Conservation (phyloP, 2,329 filamentous ascomycete species). For the Sporothrix mexicana region DNA sequence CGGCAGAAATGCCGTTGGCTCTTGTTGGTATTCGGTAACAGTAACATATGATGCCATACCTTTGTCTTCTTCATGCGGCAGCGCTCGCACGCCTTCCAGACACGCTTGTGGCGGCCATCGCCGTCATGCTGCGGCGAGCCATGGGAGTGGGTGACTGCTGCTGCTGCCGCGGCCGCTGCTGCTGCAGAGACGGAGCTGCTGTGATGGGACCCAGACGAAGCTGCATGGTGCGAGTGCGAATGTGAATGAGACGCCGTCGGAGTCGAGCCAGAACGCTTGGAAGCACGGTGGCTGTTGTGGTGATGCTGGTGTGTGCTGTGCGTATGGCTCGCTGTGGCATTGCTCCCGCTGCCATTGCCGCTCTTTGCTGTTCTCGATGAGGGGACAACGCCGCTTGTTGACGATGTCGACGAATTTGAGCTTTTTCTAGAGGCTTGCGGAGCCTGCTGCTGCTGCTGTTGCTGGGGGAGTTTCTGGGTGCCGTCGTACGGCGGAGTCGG, state of each 20-base stretch:
- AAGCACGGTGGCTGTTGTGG: conserved; percentile 50
- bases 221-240: conserved; percentile 44
- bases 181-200: background rate
- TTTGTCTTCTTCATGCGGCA: conserved; percentile 75
- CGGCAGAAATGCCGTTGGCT: background rate
- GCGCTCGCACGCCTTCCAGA: conserved; percentile 70
- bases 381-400: background rate
- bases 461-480: conserved; percentile 1
- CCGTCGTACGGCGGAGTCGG: conserved; percentile 62
- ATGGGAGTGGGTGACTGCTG: conserved; percentile 37
- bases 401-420: conserved; percentile 50
- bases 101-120: conserved; percentile 66
- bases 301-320: conserved; percentile 32
- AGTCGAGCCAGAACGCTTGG: conserved; percentile 54
- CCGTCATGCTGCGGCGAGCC: conserved; percentile 49
- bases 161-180: conserved; percentile 10
- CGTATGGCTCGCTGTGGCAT: conserved; percentile 20
- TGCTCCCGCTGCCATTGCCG: conserved; percentile 37
- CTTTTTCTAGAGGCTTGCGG: conserved; percentile 46
- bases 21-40: background rate
- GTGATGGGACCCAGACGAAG: conserved; percentile 15
- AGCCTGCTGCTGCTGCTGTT: conserved; percentile 12
- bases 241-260: conserved; percentile 43
- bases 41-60: conserved; percentile 47
- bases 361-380: conserved; percentile 37